phyloP scores from a whole-genome alignment of 352 stramenopile genomes.

The Globisporangium nunn region DNA sequence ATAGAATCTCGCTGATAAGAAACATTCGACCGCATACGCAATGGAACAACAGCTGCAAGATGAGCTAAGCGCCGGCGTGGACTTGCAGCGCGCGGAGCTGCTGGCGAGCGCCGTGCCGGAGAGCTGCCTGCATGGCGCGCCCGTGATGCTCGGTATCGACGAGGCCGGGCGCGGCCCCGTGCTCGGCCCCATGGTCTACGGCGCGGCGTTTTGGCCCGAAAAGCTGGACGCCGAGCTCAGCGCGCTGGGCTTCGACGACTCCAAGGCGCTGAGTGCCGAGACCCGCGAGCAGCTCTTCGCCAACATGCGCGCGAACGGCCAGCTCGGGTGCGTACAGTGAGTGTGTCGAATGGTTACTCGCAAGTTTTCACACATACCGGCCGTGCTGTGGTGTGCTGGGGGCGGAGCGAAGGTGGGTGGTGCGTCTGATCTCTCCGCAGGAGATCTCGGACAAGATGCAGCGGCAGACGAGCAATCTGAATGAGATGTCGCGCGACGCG shows the following conservation, averaged over 20 bases:
- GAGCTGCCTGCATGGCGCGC: conserved; percentile 48
- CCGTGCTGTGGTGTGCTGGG: no score
- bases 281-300: conserved; percentile 85
- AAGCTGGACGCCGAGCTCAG: conserved; percentile 66
- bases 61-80: conserved; percentile 5
- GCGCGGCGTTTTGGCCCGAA: conserved; percentile 87
- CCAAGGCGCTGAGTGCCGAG: conserved; percentile 88
- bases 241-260: conserved; percentile 91
- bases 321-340: conserved; percentile 35
- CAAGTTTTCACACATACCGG: neutral
- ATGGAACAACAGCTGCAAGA: neutral
- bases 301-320: conserved; percentile 69
- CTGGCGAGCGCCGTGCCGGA: conserved; percentile 52
- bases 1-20: no score
- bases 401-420: conserved; percentile 63
- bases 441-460: conserved; percentile 96
- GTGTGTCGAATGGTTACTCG: neutral
- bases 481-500: conserved; percentile 91
- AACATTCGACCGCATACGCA: neutral
- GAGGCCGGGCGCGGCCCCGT: conserved; percentile 92
- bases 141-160: conserved; percentile 92
- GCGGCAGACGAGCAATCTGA: conserved; percentile 85
- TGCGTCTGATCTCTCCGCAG: conserved; percentile 86
- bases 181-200: conserved; percentile 95
- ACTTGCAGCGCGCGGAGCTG: conserved; percentile 50